phyloP scores from a whole-genome alignment of 148 eudicot genomes.

The Vaccinium darrowii region DNA sequence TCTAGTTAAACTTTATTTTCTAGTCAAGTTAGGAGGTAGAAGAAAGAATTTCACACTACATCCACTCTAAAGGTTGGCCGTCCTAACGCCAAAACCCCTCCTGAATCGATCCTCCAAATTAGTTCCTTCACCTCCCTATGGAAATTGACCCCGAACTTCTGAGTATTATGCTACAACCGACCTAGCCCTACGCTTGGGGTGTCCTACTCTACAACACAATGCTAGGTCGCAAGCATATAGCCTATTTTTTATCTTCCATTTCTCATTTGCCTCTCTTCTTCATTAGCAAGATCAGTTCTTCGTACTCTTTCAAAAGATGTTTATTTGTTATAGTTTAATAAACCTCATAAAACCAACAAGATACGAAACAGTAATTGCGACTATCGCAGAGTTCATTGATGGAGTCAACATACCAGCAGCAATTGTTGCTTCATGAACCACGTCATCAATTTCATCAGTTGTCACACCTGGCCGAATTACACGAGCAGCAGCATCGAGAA shows the following conservation, averaged over 20 bases:
- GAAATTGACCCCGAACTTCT: too few relatives aligned
- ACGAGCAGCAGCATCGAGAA: slow-evolving; percentile 97
- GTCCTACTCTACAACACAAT: too few relatives aligned
- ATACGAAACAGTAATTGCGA: not conserved
- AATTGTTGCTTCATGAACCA: slow-evolving; percentile 90
- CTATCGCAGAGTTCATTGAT: not conserved
- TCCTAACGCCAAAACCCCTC: too few relatives aligned
- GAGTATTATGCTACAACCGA: too few relatives aligned
- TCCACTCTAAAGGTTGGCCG: too few relatives aligned
- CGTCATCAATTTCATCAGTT: slow-evolving; percentile 96
- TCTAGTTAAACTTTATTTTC: too few relatives aligned
- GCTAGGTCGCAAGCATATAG: not conserved
- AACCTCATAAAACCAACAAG: not conserved
- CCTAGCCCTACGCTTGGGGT: too few relatives aligned
- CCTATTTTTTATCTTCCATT: not conserved
- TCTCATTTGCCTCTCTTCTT: not conserved
- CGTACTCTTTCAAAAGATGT: not conserved
- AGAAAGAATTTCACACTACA: not conserved
- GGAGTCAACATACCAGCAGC: slow-evolving; percentile 69
- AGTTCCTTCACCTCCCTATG: too few relatives aligned
- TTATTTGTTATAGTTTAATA: not conserved
- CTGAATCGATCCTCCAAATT: too few relatives aligned
- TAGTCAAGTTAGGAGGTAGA: too few relatives aligned
- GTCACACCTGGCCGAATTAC: slow-evolving; percentile 86
- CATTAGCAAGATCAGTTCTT: not conserved